Base-by-base conservation (phyloP, 495 filamentous ascomycete species). In the Penicillium nucicola region DNA sequence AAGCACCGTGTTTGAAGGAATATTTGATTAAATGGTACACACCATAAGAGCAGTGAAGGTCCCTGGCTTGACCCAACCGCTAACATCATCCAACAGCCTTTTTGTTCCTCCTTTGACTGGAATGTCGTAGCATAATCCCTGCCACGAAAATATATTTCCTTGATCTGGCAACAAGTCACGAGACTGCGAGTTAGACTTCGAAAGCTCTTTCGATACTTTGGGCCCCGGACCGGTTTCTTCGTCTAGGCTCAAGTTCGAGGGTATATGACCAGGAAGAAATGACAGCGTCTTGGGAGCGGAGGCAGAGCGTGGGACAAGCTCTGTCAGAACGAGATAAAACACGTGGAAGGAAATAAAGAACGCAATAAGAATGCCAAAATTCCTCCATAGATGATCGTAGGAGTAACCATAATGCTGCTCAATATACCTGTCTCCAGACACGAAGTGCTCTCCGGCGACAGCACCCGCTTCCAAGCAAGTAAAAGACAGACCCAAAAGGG, bases 111-210 rank as follows among this genome's bases (percentile, higher is more conserved):
- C 78, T 44, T 85, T 75, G 55, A 80, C 74, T 3, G 79, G 79
- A 33, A 89, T 84, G 45, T 80, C 80, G 49, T 90, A 92, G 62
- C 80, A 84, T 7, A 95, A 77, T 52, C 86, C 76, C 55, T 84
- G 77, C 86, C 86, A 92, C 6, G 85, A 87, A 45, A 92, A 83
- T 19, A 92, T 80, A 50, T 84, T 84, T 40, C 68, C 69, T 42
- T 71, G 67, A 2, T 76, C 61, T 77, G 83, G 50, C 71, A 76
- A 43, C 1, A 41, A 57, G 52, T 62, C 54, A 56, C 68, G 35
- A 13, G 60, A 28, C 31, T 53, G 45, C 19, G 58, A 50, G 0
- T 70, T 19, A 54, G 62, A 48, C 62, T 65, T 31, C 58, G 60
- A 1, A 28, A 28, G 43, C 7, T 61, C 50, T 48, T 19, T 56